Evolutionary conservation across 1,139 yeast species (phyloP).

Genomic region (Debaryomyces subglobosus): DNA sequence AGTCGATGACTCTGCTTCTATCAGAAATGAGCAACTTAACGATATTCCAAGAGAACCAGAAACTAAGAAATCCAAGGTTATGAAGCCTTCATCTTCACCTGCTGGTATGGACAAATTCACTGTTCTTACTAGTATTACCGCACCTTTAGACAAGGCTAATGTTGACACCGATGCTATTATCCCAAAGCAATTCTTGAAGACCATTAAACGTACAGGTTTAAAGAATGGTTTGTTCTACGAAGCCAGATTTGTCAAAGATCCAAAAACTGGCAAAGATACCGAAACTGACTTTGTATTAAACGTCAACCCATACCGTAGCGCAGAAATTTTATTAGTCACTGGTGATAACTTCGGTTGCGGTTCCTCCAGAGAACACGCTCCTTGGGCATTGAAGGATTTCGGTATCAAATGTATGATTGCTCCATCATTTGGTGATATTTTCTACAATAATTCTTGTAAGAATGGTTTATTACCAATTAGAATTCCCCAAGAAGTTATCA

Average conservation of each 20-base stretch:
- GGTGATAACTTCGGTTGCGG: slow-evolving; percentile 99
- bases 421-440: slow-evolving; percentile 97
- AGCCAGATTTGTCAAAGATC: slow-evolving; percentile 72
- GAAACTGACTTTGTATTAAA: slow-evolving; percentile 89
- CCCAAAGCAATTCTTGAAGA: slow-evolving; percentile 96
- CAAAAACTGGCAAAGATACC: slow-evolving; percentile 68
- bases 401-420: slow-evolving; percentile 96
- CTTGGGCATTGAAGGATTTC: slow-evolving; percentile 98
- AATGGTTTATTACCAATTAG: slow-evolving; percentile 93
- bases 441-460: slow-evolving; percentile 94
- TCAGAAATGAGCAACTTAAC: slow-evolving; percentile 51
- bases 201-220: slow-evolving; percentile 96
- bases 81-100: slow-evolving; percentile 31
- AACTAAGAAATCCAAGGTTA: slow-evolving; percentile 26
- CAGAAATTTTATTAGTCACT: slow-evolving; percentile 84
- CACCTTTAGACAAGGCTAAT: slow-evolving; percentile 91
- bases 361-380: slow-evolving; percentile 98
- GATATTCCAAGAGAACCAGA: slow-evolving; percentile 60
- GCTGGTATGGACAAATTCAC: slow-evolving; percentile 77
- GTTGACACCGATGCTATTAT: slow-evolving; percentile 98
- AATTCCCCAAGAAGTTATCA: slow-evolving; percentile 73
- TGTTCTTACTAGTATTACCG: slow-evolving; percentile 81
- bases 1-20: slow-evolving; percentile 36
- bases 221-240: slow-evolving; percentile 88
- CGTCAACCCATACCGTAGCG: slow-evolving; percentile 75